Conservation (phyloP, 1,284 basidiomycete genomes). For the Ceratobasidium sp. region DNA sequence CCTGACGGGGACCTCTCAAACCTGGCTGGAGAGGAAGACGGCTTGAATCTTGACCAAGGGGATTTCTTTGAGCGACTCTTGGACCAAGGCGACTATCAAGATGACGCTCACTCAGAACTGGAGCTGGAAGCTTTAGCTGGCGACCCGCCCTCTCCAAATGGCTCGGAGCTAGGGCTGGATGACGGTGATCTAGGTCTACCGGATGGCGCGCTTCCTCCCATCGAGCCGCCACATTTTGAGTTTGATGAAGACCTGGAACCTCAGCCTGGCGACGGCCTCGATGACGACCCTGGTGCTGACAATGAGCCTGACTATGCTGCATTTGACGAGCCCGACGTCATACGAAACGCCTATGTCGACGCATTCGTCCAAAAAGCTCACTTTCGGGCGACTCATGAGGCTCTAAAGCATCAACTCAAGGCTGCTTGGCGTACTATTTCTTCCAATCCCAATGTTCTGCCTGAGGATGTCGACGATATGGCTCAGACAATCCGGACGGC, state of each 20-base stretch:
- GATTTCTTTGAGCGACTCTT: background rate
- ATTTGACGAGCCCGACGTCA: constrained; percentile 3
- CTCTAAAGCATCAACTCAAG: too few species aligned
- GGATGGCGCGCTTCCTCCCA: background rate
- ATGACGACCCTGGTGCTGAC: background rate
- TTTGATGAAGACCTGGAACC: background rate
- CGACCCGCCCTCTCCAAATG: background rate
- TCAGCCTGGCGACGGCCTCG: background rate
- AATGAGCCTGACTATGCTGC: background rate
- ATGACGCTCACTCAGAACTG: background rate
- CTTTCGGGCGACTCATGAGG: constrained; percentile 1
- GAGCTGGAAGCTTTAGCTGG: background rate
- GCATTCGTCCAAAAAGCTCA: constrained; percentile 13
- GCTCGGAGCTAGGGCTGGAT: background rate
- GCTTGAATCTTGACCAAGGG: background rate
- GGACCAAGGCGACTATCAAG: background rate
- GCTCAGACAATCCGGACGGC: constrained; percentile 18
- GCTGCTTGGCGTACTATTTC: background rate
- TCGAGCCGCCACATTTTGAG: background rate
- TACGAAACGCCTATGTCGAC: constrained; percentile 23
- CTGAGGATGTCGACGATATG: background rate
- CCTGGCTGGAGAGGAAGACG: background rate
- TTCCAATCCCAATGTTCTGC: background rate
- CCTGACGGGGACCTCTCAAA: constrained; percentile 2
- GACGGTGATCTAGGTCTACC: constrained; percentile 1